Percentiles rank a stretch among this genome's conserved stretches.
Evolutionary conservation across 1,284 basidiomycete genomes (phyloP).

Genomic region (Cutaneotrichosporon dermatis): DNA sequence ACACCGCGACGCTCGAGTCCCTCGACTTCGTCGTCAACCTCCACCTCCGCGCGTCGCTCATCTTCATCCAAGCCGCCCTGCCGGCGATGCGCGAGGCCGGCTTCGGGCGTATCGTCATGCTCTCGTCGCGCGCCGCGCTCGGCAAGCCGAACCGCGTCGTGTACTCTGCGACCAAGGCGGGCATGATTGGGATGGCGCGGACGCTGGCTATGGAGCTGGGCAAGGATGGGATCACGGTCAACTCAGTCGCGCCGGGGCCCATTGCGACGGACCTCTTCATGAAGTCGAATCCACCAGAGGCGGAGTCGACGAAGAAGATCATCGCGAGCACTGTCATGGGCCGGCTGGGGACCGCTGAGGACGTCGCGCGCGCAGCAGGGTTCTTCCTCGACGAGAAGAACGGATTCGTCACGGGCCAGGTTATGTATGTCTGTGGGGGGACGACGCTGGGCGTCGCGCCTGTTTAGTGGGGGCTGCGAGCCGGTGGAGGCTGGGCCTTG

Average conservation of each 20-base stretch:
- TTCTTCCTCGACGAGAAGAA: constrained; percentile 63
- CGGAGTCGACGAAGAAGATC: constrained; percentile 65
- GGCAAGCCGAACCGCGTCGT: constrained; percentile 64
- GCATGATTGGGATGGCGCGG: constrained; percentile 67
- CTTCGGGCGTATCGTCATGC: constrained; percentile 17
- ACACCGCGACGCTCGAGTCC: constrained; percentile 16
- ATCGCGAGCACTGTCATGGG: constrained; percentile 83
- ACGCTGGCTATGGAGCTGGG: constrained; percentile 62
- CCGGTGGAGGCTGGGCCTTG: too few relatives aligned
- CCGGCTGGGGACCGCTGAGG: constrained; percentile 80
- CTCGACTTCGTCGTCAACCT: constrained; percentile 69
- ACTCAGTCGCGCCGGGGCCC: constrained; percentile 82
- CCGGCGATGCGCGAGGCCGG: constrained; percentile 10
- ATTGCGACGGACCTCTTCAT: constrained; percentile 67
- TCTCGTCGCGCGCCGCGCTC: constrained; percentile 15
- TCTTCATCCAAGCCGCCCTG: constrained; percentile 6
- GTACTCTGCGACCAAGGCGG: constrained; percentile 82
- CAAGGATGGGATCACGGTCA: constrained; percentile 79
- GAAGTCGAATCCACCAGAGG: constrained; percentile 46
- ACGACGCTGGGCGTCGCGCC: constrained; percentile 16
- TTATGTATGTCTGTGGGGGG: constrained; percentile 18
- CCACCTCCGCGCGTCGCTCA: constrained; percentile 52
- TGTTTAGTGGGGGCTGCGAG: background rate
- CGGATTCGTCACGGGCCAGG: constrained; percentile 15
- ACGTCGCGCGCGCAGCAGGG: constrained; percentile 76